phyloP scores from a whole-genome alignment of 192 early-diverging fungal species.

The Coemansia nantahalensis region DNA sequence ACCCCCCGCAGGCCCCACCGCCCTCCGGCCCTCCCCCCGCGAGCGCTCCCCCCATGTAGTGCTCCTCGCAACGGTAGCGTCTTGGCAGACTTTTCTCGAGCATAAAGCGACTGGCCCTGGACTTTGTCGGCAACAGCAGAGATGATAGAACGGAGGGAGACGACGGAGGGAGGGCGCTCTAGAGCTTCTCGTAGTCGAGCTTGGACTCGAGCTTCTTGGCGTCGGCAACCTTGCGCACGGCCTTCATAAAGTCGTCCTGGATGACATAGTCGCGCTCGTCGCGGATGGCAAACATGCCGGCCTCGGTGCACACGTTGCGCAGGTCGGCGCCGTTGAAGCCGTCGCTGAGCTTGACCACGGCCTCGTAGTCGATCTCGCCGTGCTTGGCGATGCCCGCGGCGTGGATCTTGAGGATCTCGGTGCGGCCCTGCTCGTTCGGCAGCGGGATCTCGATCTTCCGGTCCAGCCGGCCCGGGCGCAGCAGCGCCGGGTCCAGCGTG shows the following conservation, averaged over 20 bases:
- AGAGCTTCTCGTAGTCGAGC: constrained; percentile 85
- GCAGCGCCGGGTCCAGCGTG: constrained; percentile 96
- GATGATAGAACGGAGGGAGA: neutral
- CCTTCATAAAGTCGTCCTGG: constrained; percentile 99
- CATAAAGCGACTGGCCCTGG: too few species aligned
- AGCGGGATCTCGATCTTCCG: constrained; percentile 99
- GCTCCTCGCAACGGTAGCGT: too few species aligned
- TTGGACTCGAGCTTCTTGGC: constrained; percentile 95
- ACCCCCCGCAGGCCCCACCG: too few species aligned
- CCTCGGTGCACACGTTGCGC: constrained; percentile 99
- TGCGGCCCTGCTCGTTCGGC: constrained; percentile 95
- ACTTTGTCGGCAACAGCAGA: neutral
- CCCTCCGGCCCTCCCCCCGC: too few species aligned
- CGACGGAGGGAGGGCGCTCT: constrained; percentile 4
- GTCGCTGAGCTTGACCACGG: constrained; percentile 96
- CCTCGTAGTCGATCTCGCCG: constrained; percentile 98
- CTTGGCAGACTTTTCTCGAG: too few species aligned
- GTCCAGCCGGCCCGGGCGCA: constrained; percentile 95
- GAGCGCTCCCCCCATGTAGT: too few species aligned
- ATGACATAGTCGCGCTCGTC: constrained; percentile 96
- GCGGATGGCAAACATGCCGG: constrained; percentile 99
- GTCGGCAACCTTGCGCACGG: constrained; percentile 96
- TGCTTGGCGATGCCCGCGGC: constrained; percentile 91
- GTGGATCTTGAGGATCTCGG: constrained; percentile 98
- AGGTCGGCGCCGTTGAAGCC: constrained; percentile 99